Evolutionary conservation across 169 alveolate genomes (phyloP).

Genomic region (Plasmodium gaboni): DNA sequence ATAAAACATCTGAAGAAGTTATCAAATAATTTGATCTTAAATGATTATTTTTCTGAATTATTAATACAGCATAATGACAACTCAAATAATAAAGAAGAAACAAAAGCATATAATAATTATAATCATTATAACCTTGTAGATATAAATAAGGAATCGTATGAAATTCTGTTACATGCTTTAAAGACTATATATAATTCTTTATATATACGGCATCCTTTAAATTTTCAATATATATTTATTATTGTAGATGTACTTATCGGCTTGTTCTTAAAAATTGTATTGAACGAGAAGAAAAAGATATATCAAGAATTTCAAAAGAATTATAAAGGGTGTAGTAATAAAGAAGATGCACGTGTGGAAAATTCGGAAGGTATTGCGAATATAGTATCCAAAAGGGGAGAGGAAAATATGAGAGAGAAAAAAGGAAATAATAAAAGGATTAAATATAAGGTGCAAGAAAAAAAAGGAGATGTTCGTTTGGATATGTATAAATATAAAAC

Average conservation of each 20-base stretch:
- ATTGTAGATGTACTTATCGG: slow-evolving; percentile 27
- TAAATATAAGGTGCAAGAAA: no score
- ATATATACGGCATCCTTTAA: slow-evolving; percentile 27
- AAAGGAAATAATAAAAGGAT: no score
- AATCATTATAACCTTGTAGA: background rate
- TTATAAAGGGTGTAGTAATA: background rate
- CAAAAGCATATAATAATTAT: background rate
- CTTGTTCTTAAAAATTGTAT: slow-evolving; percentile 49
- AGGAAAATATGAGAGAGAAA: no score
- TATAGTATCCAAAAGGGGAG: no score
- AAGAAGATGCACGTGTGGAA: background rate
- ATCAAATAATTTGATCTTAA: slow-evolving; percentile 17
- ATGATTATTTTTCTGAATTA: slow-evolving; percentile 31
- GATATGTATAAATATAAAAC: no score
- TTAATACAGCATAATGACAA: no score
- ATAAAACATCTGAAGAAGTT: background rate
- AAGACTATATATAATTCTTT: slow-evolving; percentile 39
- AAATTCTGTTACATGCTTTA: slow-evolving; percentile 21
- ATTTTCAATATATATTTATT: slow-evolving; percentile 27
- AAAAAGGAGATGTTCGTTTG: no score
- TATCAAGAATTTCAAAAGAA: slow-evolving; percentile 12
- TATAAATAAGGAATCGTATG: slow-evolving; percentile 20
- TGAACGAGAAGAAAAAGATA: slow-evolving; percentile 26
- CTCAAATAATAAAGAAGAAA: slow-evolving; percentile 11
- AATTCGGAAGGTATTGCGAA: no score